These are phyloP conservation scores for Kockovaella imperatae DNA, from an alignment of 768 basidiomycete genomes.

Conservation along the genomic window DNA sequence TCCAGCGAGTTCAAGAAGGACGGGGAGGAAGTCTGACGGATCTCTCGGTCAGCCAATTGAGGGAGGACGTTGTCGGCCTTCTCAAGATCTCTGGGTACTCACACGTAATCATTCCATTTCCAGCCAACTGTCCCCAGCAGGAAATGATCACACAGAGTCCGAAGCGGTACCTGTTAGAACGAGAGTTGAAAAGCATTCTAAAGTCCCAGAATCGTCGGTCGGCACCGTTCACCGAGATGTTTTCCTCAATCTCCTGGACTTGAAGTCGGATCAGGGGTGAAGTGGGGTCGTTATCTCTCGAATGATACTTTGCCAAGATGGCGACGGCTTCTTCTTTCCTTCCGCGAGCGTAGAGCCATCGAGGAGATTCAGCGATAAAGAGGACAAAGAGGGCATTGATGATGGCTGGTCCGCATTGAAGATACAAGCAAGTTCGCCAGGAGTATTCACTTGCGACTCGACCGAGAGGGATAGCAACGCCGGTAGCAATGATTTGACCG, in stretches of 20 bases:
- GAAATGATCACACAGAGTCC: slow-evolving; percentile 54
- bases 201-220: slow-evolving; percentile 53
- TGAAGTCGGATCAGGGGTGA: slow-evolving; percentile 54
- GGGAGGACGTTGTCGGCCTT: too few relatives aligned
- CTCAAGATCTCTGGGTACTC: too few relatives aligned
- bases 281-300: slow-evolving; percentile 48
- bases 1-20: slow-evolving; percentile 38
- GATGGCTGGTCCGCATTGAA: slow-evolving; percentile 51
- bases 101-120: slow-evolving; percentile 50
- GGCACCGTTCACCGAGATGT: slow-evolving; percentile 48
- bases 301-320: slow-evolving; percentile 53
- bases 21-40: slow-evolving; percentile 32
- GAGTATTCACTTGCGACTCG: slow-evolving; percentile 1
- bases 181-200: slow-evolving; percentile 51
- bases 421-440: slow-evolving; percentile 50
- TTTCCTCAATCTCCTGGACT: slow-evolving; percentile 54
- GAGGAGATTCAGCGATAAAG: slow-evolving; percentile 55
- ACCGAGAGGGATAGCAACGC: slow-evolving; percentile 18
- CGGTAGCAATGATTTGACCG: slow-evolving; percentile 19
- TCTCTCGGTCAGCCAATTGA: background rate
- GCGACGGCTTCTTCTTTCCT: slow-evolving; percentile 47
- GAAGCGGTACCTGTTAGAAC: slow-evolving; percentile 51
- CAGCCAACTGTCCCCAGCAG: slow-evolving; percentile 47
- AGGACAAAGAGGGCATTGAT: slow-evolving; percentile 52
- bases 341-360: slow-evolving; percentile 50